These are phyloP conservation scores for Aspergillus costaricaensis DNA, from an alignment of 2,329 filamentous ascomycete genomes.

Conservation along the genomic window DNA sequence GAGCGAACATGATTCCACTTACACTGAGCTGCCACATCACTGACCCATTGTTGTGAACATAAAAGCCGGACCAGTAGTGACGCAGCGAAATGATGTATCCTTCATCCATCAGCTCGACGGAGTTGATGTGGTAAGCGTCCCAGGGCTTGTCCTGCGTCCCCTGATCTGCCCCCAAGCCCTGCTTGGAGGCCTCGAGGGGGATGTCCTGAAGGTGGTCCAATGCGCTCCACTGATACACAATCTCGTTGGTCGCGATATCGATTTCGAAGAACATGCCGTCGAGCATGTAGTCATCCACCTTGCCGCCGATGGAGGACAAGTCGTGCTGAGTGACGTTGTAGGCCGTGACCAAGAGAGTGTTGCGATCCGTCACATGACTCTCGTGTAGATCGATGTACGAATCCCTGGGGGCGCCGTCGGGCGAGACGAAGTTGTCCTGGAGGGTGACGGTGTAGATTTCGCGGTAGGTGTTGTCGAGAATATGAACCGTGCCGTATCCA, in stretches of 20 bases:
- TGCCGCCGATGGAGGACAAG: conserved; percentile 33
- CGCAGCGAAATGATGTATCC: conserved; percentile 40
- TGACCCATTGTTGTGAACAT: conserved; percentile 32
- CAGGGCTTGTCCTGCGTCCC: conserved; percentile 30
- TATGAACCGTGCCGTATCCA: conserved; percentile 34
- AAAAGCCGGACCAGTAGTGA: conserved; percentile 38
- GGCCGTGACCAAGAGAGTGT: conserved; percentile 39
- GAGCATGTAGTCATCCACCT: conserved; percentile 33
- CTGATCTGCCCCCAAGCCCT: conserved; percentile 22
- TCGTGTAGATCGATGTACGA: conserved; percentile 42
- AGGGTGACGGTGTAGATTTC: conserved; percentile 37
- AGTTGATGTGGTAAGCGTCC: conserved; percentile 42
- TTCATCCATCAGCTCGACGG: conserved; percentile 33
- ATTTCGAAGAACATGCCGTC: conserved; percentile 39
- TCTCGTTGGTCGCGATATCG: conserved; percentile 36
- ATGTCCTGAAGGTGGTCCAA: conserved; percentile 35
- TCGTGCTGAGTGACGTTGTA: conserved; percentile 39
- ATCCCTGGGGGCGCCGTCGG: conserved; percentile 20
- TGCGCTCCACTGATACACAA: conserved; percentile 37
- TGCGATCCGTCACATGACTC: conserved; percentile 33
- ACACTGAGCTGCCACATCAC: conserved; percentile 33
- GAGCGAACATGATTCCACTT: not conserved
- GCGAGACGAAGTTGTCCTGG: conserved; percentile 27
- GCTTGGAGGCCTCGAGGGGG: conserved; percentile 31
- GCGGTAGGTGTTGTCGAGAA: conserved; percentile 37